Percentiles rank a stretch among this genome's conserved stretches.
Conservation (phyloP, 2,329 filamentous ascomycete species). For the Verticillium dahliae region DNA sequence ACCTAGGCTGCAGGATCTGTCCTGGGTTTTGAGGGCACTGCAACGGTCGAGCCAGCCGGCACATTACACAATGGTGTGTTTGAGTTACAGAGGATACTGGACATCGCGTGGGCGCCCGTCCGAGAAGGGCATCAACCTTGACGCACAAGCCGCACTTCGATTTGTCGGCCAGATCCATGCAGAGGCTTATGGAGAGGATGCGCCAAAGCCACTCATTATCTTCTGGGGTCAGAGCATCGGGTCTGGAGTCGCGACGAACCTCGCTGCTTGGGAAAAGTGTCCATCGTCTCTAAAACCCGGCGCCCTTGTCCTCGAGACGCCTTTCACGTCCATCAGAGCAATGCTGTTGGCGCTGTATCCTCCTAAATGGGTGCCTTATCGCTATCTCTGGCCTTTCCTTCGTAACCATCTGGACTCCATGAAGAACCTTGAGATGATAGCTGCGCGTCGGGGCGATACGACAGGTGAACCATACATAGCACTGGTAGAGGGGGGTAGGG, state of each 20-base stretch:
- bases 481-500: constrained; percentile 50
- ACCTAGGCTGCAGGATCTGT: constrained; percentile 49
- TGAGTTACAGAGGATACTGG: constrained; percentile 71
- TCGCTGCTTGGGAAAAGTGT: constrained; percentile 34
- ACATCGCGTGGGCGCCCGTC: constrained; percentile 65
- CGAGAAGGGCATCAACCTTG: constrained; percentile 62
- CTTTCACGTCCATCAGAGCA: constrained; percentile 62
- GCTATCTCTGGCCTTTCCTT: constrained; percentile 67
- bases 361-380: constrained; percentile 74
- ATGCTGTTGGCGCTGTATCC: constrained; percentile 71
- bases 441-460: constrained; percentile 19
- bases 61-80: constrained; percentile 43
- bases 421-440: constrained; percentile 40
- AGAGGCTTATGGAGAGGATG: constrained; percentile 8
- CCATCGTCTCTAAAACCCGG: constrained; percentile 31
- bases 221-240: constrained; percentile 78
- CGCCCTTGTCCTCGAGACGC: constrained; percentile 65
- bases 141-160: constrained; percentile 56
- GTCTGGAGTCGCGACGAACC: constrained; percentile 61
- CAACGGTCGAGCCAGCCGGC: constrained; percentile 24
- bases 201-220: constrained; percentile 32
- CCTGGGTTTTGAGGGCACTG: constrained; percentile 41
- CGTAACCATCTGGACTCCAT: constrained; percentile 55
- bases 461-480: constrained; percentile 4
- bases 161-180: constrained; percentile 49